Base-by-base conservation (phyloP, 2,329 filamentous ascomycete species). In the Aureobasidium melanogenum region DNA sequence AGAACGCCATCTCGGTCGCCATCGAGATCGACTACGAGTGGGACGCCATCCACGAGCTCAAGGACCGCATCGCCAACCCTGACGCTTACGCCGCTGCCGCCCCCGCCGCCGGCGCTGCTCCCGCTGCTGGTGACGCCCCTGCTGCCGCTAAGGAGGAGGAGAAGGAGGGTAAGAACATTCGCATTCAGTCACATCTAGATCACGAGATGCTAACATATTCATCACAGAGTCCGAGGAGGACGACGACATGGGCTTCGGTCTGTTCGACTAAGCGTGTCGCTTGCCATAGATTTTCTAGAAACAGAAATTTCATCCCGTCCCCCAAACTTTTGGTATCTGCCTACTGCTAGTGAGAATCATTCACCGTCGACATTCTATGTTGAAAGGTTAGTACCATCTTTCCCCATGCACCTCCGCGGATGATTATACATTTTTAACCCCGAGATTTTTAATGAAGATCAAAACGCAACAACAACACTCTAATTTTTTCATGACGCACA, bases 61-160 rank as follows among this genome's bases (percentile, higher is more conserved):
- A 99, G 89, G 94, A 99, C 82, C 91, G 94, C 77, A 97, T 99
- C 73, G 91, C 91, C 81, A 97, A 99, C 86, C 95, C 95, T 70
- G 94, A 99, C 61, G 91, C 91, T 61, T 99, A 97, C 78, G 94
- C 93, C 67, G 77, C 90, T 52, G 82, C 92, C 68, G 91, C 88
- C 68, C 91, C 93, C 63, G 84, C 76, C 67, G 88, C 86, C 62
- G 81, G 80, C 63, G 80, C 84, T 61, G 78, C 79, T 58, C 74
- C 78, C 51, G 76, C 77, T 64, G 79, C 77, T 65, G 77, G 76
- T 60, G 81, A 79, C 65, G 80, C 76, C 60, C 79, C 76, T 55
- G 79, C 77, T 59, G 76, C 78, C 63, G 79, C 79, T 62, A 76
- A 78, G 59, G 79, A 81, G 65, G 80, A 82, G 69, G 81, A 84